These are phyloP conservation scores for Ophiosphaerella narmari DNA, from an alignment of 2,329 filamentous ascomycete genomes.

Conservation along the genomic window DNA sequence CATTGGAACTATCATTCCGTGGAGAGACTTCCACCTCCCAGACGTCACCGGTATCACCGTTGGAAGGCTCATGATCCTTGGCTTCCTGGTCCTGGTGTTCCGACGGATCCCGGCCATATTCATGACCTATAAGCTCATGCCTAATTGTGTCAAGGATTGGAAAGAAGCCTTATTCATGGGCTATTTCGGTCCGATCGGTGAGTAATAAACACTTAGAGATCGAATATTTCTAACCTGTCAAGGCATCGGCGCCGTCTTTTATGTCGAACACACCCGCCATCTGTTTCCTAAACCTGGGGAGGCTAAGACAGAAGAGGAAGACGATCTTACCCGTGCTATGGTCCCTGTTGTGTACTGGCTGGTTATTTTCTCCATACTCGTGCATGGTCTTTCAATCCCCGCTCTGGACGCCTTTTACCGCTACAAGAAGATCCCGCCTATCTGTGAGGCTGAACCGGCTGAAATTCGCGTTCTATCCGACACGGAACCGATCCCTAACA, in stretches of 20 bases:
- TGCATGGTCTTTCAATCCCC: slow-evolving; percentile 57
- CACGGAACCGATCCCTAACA: too few species aligned
- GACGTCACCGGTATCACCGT: slow-evolving; percentile 59
- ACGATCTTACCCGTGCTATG: slow-evolving; percentile 48
- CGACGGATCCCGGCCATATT: slow-evolving; percentile 63
- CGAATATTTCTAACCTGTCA: too few species aligned
- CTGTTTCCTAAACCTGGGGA: slow-evolving; percentile 49
- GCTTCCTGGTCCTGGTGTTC: slow-evolving; percentile 58
- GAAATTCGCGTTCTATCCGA: slow-evolving; percentile 48
- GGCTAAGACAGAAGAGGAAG: slow-evolving; percentile 48
- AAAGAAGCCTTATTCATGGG: slow-evolving; percentile 66
- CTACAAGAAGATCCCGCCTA: slow-evolving; percentile 48
- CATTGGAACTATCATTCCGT: slow-evolving; percentile 61
- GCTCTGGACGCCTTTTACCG: slow-evolving; percentile 48
- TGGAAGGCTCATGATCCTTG: slow-evolving; percentile 56
- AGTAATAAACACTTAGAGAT: too few species aligned
- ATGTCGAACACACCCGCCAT: slow-evolving; percentile 52
- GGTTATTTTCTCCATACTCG: slow-evolving; percentile 52
- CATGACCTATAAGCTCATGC: slow-evolving; percentile 61
- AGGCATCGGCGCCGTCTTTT: slow-evolving; percentile 52
- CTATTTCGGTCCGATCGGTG: slow-evolving; percentile 54
- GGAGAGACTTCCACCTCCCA: slow-evolving; percentile 59
- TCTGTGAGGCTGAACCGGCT: slow-evolving; percentile 43
- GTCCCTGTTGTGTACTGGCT: slow-evolving; percentile 53
- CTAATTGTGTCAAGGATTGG: slow-evolving; percentile 55